A percentile compares a stretch with the other conserved stretches of the same genome.
phyloP scores from a whole-genome alignment of 176 grass and related monocot genomes.

The Zizania latifolia region DNA sequence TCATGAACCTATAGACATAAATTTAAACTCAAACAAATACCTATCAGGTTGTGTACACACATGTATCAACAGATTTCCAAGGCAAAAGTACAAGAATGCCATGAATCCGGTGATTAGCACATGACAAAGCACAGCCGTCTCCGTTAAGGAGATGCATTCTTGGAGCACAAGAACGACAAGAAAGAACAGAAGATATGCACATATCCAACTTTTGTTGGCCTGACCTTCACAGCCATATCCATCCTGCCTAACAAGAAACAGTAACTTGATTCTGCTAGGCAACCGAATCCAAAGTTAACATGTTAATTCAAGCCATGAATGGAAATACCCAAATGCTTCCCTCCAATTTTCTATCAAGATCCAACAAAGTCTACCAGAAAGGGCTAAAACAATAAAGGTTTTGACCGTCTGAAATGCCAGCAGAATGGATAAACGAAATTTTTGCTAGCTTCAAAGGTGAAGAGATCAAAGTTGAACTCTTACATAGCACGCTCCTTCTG shows the following conservation, averaged over 20 bases:
- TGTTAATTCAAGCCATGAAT: too few relatives aligned
- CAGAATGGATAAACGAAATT: background rate
- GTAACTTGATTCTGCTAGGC: background rate
- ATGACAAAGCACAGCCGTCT: background rate
- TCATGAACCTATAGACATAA: too few relatives aligned
- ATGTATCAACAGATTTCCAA: background rate
- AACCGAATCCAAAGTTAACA: background rate
- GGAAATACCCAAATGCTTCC: background rate
- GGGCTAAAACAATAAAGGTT: background rate
- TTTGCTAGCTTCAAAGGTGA: background rate
- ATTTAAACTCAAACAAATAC: too few relatives aligned
- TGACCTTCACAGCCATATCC: background rate
- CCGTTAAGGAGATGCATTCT: background rate
- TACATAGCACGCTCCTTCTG: background rate
- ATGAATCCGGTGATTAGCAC: background rate
- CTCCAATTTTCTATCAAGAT: too few relatives aligned
- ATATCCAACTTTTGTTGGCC: background rate
- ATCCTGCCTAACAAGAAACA: background rate
- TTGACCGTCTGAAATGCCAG: background rate
- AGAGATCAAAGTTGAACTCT: background rate
- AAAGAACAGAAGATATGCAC: background rate
- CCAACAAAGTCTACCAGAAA: background rate
- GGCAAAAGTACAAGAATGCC: background rate
- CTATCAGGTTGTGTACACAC: too few relatives aligned
- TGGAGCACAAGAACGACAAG: background rate